Evolutionary conservation across 1,139 yeast species (phyloP).

Genomic region (Pichia sp.): DNA sequence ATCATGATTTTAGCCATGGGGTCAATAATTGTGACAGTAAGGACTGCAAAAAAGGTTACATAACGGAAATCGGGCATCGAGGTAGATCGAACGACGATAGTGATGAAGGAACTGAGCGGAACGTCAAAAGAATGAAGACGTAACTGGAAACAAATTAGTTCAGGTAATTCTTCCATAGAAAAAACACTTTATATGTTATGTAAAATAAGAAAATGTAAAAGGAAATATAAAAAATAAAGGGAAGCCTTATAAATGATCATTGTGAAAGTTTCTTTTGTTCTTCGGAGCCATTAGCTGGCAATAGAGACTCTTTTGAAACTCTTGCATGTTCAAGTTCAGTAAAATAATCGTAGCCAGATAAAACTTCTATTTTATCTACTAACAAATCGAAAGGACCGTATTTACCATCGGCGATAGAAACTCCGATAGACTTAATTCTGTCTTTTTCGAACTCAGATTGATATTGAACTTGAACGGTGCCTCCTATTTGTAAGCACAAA

Average conservation of each 20-base stretch:
- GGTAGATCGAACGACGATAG: not conserved
- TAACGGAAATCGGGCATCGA: not conserved
- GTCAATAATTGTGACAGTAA: not conserved
- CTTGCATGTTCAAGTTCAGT: slow-evolving; percentile 36
- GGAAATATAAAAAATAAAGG: slow-evolving; percentile 1
- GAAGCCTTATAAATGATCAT: not conserved
- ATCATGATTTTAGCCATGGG: not conserved
- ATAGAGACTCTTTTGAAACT: slow-evolving; percentile 14
- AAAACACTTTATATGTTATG: not conserved
- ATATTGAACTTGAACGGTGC: slow-evolving; percentile 63
- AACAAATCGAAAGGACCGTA: slow-evolving; percentile 72
- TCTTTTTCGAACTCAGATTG: slow-evolving; percentile 55
- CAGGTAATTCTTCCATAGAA: not conserved
- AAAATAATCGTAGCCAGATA: slow-evolving; percentile 50
- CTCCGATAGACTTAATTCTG: slow-evolving; percentile 68
- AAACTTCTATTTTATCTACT: slow-evolving; percentile 69
- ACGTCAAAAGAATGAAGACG: slow-evolving; percentile 3
- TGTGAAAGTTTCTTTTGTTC: slow-evolving; percentile 3
- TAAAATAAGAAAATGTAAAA: slow-evolving; percentile 1
- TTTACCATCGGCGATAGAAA: slow-evolving; percentile 74
- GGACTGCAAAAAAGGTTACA: not conserved
- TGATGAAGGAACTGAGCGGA: not conserved
- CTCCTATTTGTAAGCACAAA: slow-evolving; percentile 80
- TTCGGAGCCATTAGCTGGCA: slow-evolving; percentile 4
- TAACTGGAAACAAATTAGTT: not conserved